Base-by-base conservation (phyloP, 768 basidiomycete genomes). In the Termitomyces sp. region DNA sequence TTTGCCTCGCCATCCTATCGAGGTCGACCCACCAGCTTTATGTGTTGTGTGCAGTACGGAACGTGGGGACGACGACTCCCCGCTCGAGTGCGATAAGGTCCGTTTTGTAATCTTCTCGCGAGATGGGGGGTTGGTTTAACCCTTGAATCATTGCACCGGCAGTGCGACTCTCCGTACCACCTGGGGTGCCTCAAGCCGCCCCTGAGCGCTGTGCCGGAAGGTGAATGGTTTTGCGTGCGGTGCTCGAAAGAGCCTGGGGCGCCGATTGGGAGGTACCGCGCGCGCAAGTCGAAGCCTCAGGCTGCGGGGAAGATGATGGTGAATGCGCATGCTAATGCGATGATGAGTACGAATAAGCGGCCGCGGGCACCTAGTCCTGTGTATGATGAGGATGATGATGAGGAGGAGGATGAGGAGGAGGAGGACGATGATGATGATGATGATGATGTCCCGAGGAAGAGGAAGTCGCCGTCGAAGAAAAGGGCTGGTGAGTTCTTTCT, bases 101-200 rank as follows among this genome's bases (percentile, higher is more conserved):
- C 37, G 43, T 49, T 3, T 49, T 11, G 28, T 43, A n/a, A n/a
- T 66, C 1, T 0, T 24, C 9, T 32, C 10, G n/a, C n/a, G n/a
- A n/a, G n/a, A n/a, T n/a, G n/a, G n/a, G n/a, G n/a, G n/a, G n/a
- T n/a, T n/a, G n/a, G n/a, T n/a, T n/a, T n/a, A n/a, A n/a, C n/a
- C n/a, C n/a, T n/a, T n/a, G n/a, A n/a, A n/a, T n/a, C n/a, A n/a
- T n/a, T n/a, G n/a, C n/a, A n/a, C n/a, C 21, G 10, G 17, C 58
- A 96, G 90, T 98, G 95, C 66, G 95, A 98, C 65, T 77, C 80
- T 42, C 90, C 93, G 1, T 96, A 88, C 68, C 95, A 98, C 68
- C 75, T 90, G 14, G 76, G 76, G 12, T 98, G 95, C 68, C 80
- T 95, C 44, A 72, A 75, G 42, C 93, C 93, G 17, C 91, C 93